Conservation (phyloP, 345 rosid species). For the Aurinia saxatilis region DNA sequence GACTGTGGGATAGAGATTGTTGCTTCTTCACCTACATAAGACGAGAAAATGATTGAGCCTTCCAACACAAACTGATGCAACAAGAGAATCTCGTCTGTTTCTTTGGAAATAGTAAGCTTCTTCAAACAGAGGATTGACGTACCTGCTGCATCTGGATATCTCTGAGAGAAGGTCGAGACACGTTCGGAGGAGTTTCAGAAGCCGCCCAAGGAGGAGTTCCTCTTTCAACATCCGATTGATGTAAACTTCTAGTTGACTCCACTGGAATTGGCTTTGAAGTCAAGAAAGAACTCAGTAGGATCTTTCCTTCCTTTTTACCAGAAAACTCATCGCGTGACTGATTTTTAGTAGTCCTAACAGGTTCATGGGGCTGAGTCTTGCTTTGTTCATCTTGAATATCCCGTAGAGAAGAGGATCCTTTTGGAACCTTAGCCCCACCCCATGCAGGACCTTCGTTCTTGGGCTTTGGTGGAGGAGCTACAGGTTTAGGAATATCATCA, state of each 20-base stretch:
- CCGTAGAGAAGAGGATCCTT: slow-evolving; percentile 71
- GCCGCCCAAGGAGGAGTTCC: slow-evolving; percentile 91
- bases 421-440: slow-evolving; percentile 86
- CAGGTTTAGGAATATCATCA: slow-evolving; percentile 54
- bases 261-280: slow-evolving; percentile 73
- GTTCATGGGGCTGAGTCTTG: slow-evolving; percentile 37
- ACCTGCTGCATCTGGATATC: slow-evolving; percentile 97
- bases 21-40: slow-evolving; percentile 56
- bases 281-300: slow-evolving; percentile 60
- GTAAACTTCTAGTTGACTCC: slow-evolving; percentile 33
- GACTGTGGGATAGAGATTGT: slow-evolving; percentile 54
- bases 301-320: slow-evolving; percentile 47
- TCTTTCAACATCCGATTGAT: slow-evolving; percentile 51
- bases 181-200: slow-evolving; percentile 66
- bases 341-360: slow-evolving; percentile 32
- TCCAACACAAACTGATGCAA: not conserved
- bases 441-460: slow-evolving; percentile 85
- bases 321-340: slow-evolving; percentile 37
- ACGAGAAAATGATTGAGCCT: not conserved
- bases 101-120: too few species aligned
- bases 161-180: slow-evolving; percentile 75
- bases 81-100: not conserved
- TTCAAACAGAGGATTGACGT: not conserved
- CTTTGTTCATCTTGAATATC: slow-evolving; percentile 89
- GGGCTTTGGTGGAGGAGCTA: slow-evolving; percentile 54